Evolutionary conservation across 2,329 filamentous ascomycete genomes (phyloP), one percentile per base, ranked within the genome.

Genomic region (Penicillium sp.): DNA sequence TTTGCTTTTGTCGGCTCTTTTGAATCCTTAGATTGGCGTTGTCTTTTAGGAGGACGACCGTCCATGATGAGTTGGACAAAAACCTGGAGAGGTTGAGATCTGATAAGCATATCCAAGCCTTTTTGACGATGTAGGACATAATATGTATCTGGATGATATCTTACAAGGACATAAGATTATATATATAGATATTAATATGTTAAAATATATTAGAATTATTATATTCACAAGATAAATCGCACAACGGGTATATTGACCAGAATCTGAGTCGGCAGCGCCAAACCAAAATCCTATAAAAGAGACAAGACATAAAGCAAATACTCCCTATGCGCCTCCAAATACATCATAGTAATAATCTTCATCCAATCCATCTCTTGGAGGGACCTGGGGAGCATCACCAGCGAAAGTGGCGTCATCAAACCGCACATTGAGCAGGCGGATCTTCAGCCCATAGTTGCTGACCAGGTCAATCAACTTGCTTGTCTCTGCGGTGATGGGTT

Each of bases 401-500:
- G 80, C 80, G 50, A 84, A 84, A 25, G 84, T 86, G 43, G 87
- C 83, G 70, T 95, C 89, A 71, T 97, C 91, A 76, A 92, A 89
- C 53, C 91, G 81, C 40, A 99, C 89, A 73, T 97, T 99, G 65
- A 99, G 79, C 69, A 99, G 77, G 38, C 94, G 82, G 59, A 99
- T 95, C 78, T 96, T 96, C 60, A 97, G 78, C 5, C 94, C 92
- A 70, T 96, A 97, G 64, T 95, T 89, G 68, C 87, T 86, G 57
- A 97, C 89, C 66, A 97, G 78, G 53, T 87, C 86, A 51, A 97
- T 88, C 59, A 97, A 78, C 73, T 94, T 95, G 70, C 88, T 93
- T 35, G 94, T 97, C 76, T 97, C 93, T 3, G 91, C 85, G n/a
- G 94, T 99, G 70, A 99, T 97, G 19, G 94, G 94, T 56, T 92